Evolutionary conservation across 2,329 filamentous ascomycete genomes (phyloP).

Genomic region (Trichoderma arundinaceum): DNA sequence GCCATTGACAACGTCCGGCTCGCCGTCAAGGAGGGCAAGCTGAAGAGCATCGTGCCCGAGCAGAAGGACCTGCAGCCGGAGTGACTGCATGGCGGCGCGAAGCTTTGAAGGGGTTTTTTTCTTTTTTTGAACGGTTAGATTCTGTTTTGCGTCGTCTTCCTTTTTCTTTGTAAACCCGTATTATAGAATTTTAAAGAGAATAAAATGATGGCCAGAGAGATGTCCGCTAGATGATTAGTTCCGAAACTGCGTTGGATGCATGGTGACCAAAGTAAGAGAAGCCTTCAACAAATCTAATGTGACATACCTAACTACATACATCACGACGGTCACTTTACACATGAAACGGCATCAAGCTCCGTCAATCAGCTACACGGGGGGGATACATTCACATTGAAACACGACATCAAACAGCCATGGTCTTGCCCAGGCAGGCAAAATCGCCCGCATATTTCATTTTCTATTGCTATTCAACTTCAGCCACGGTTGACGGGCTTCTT

Average conservation of each 20-base stretch:
- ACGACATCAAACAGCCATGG: neutral
- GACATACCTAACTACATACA: neutral
- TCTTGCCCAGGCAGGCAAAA: conserved; percentile 22
- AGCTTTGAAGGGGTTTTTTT: neutral
- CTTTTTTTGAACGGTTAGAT: neutral
- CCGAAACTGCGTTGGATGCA: no score
- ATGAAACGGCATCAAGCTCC: no score
- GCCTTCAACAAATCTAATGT: no score
- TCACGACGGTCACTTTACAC: no score
- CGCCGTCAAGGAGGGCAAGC: conserved; percentile 64
- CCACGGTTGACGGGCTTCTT: conserved; percentile 53
- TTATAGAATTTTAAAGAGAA: neutral
- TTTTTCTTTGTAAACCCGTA: neutral
- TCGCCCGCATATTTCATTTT: conserved; percentile 23
- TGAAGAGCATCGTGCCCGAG: conserved; percentile 75
- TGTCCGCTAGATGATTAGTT: neutral
- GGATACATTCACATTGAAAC: neutral
- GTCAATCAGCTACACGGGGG: no score
- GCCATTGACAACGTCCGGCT: conserved; percentile 71
- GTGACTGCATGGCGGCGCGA: conserved; percentile 7
- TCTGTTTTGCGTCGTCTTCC: no score
- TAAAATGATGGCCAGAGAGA: neutral
- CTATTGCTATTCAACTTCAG: conserved; percentile 38
- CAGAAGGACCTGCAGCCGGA: conserved; percentile 51
- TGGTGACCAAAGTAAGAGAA: no score